A percentile compares a stretch with the other conserved stretches of the same genome.
Conservation (phyloP, 1,139 yeast genomes). For the Suhomyces anneliseae region DNA sequence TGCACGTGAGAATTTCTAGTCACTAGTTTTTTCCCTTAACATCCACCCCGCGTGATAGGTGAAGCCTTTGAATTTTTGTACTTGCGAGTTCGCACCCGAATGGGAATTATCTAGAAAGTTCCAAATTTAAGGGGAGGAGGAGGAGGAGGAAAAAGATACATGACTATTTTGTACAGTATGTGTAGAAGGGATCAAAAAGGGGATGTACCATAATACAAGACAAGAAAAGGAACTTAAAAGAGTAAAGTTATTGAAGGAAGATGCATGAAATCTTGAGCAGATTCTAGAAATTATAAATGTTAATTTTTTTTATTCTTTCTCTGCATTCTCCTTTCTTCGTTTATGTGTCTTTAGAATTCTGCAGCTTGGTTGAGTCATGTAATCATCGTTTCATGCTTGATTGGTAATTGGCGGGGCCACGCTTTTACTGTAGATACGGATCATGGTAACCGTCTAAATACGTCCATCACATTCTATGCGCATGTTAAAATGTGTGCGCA, state of each 20-base stretch:
- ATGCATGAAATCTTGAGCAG: too few species aligned
- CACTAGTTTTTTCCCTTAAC: too few species aligned
- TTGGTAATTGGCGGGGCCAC: conserved; percentile 1
- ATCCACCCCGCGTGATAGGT: neutral
- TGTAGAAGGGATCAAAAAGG: too few species aligned
- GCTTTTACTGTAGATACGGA: neutral
- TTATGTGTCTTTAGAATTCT: too few species aligned
- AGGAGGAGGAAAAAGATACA: too few species aligned
- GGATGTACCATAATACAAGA: too few species aligned
- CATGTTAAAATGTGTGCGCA: conserved; percentile 5
- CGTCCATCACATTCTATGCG: neutral
- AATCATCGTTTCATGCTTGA: conserved; percentile 1
- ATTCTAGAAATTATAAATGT: too few species aligned
- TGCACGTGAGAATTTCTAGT: too few species aligned
- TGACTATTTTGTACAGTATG: neutral
- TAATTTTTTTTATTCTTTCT: too few species aligned
- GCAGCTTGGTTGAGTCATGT: neutral
- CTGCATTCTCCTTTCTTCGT: too few species aligned
- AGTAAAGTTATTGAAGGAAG: too few species aligned
- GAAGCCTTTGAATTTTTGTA: neutral
- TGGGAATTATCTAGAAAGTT: conserved; percentile 7
- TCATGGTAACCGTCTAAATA: neutral
- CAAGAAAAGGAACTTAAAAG: too few species aligned
- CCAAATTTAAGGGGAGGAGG: conserved; percentile 1
- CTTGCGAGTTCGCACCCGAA: conserved; percentile 6